These are phyloP conservation scores for Clarkia xantiana DNA, from an alignment of 345 rosid genomes.

Conservation along the genomic window DNA sequence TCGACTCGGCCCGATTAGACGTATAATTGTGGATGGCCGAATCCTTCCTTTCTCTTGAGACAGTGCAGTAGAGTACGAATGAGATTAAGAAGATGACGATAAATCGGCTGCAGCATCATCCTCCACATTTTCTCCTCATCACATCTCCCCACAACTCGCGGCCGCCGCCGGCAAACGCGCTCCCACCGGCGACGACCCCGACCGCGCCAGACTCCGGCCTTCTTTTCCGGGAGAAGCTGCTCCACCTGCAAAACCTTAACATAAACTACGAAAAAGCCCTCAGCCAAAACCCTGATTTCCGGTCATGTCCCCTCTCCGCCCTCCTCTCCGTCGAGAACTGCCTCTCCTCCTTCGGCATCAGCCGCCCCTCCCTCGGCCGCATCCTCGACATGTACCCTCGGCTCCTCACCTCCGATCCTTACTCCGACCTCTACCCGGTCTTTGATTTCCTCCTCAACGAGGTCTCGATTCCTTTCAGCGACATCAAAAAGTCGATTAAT, in stretches of 20 bases:
- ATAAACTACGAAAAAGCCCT: constrained; percentile 60
- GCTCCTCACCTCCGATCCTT: constrained; percentile 54
- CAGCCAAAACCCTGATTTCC: constrained; percentile 50
- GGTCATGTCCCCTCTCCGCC: constrained; percentile 60
- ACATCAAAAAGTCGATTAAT: constrained; percentile 37
- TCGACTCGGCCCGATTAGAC: too few species aligned
- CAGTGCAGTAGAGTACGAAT: too few species aligned
- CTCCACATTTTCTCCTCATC: neutral
- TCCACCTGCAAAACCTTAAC: constrained; percentile 53
- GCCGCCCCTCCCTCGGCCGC: constrained; percentile 47
- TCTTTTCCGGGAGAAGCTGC: constrained; percentile 58
- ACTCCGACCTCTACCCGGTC: constrained; percentile 34
- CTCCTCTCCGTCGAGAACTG: constrained; percentile 43
- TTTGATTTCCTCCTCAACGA: constrained; percentile 53
- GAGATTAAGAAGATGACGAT: neutral
- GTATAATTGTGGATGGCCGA: too few species aligned
- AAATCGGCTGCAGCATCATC: constrained; percentile 4
- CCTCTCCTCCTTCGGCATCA: constrained; percentile 53
- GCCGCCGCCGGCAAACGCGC: constrained; percentile 1
- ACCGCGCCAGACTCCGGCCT: constrained; percentile 33
- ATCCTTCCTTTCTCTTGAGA: too few species aligned
- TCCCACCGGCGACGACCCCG: neutral
- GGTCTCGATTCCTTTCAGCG: constrained; percentile 26
- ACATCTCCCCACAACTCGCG: constrained; percentile 1
- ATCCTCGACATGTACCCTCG: constrained; percentile 71